These are phyloP conservation scores for Cyclotella atomus DNA, from an alignment of 108 stramenopile genomes.

Conservation along the genomic window DNA sequence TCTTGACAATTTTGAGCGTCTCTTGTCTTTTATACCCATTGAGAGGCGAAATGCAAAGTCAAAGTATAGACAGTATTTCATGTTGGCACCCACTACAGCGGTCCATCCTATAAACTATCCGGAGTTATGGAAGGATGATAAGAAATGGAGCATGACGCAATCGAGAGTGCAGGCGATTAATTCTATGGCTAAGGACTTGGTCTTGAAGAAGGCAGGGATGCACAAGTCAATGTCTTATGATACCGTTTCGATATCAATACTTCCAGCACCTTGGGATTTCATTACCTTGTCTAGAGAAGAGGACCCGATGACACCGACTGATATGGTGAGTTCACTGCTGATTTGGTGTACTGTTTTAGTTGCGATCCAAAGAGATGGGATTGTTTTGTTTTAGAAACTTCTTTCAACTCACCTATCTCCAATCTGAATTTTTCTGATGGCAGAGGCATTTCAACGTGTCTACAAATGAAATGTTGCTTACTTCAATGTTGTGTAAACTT, in stretches of 20 bases:
- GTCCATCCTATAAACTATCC: conserved; percentile 31
- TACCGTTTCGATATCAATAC: conserved; percentile 7
- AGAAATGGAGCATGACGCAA: conserved; percentile 41
- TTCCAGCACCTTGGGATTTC: conserved; percentile 22
- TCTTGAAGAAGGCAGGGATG: neutral
- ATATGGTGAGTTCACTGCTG: too few relatives aligned
- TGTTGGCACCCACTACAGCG: conserved; percentile 34
- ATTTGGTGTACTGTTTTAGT: too few relatives aligned
- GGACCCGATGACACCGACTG: conserved; percentile 25
- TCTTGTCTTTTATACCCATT: conserved; percentile 17
- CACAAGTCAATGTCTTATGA: conserved; percentile 7
- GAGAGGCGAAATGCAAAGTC: neutral
- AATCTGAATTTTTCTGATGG: too few relatives aligned
- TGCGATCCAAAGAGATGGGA: too few relatives aligned
- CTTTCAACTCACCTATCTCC: too few relatives aligned
- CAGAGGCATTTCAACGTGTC: conserved; percentile 19
- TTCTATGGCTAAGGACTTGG: conserved; percentile 13
- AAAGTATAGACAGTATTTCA: conserved; percentile 1
- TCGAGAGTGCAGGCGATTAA: conserved; percentile 18
- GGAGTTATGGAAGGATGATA: conserved; percentile 2
- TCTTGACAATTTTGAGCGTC: conserved; percentile 17
- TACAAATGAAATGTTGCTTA: conserved; percentile 32
- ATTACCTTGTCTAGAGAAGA: conserved; percentile 21
- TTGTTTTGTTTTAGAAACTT: too few relatives aligned
- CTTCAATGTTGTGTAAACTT: conserved; percentile 27